Evolutionary conservation across 495 filamentous ascomycete genomes (phyloP), one percentile per base, ranked within the genome.

Genomic region (Talaromyces adpressus): DNA sequence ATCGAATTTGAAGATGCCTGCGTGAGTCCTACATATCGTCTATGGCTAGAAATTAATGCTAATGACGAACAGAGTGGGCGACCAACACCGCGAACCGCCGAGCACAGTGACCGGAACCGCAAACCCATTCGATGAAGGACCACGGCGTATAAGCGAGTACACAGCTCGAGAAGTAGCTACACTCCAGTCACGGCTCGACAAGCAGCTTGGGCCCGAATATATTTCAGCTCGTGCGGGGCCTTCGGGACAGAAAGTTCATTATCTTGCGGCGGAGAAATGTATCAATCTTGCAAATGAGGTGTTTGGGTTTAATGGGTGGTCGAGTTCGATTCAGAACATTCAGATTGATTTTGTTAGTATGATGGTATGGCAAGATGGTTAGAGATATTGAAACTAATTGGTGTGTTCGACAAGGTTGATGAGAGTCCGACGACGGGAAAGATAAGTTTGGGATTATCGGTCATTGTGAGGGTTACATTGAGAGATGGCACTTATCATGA

Each of bases 301-400:
- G 4, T 97, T 99, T 75, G 94, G 94, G 8, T 99, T 99, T 79
- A 97, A 98, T 75, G 94, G 94, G 52, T 99, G 94, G 94, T 95
- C 91, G 12, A 94, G 89, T 61, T 84, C 86, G 52, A 95, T 99
- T 58, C 88, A 89, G 70, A 88, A 92, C 66, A 87, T 96, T 18
- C 87, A 93, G 69, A 88, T 97, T 57, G 94, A 98, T 72, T 98
- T 92, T 74, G 91, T 95, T 72, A 61, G 82, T 71, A 30, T 36
- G 6, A 7, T n/a, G 41, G 30, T 3, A 29, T 22, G n/a, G 23
- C 16, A 23, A 49, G 23, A n/a, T 53, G 18, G 8, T 18, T 59
- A 29, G 14, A 52, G 60, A 81, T 84, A 61, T 77, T 83, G 69
- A 72, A 83, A 73, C 78, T 1, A 72, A 79, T 61, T 78, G 30